phyloP scores from a whole-genome alignment of 305 asterid species.

The Rubia balearica region DNA sequence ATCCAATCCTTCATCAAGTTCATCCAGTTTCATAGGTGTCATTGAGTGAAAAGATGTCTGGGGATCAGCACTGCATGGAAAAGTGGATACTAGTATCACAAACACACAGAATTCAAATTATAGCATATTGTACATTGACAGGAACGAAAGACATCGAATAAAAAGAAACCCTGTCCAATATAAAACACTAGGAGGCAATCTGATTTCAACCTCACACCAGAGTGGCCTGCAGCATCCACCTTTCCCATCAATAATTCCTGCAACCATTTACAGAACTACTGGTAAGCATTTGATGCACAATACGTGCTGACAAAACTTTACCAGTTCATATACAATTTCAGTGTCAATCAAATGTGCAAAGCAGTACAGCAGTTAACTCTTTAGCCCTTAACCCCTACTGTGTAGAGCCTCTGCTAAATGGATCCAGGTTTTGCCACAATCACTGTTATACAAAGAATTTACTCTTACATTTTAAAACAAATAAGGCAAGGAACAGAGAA shows the following conservation, averaged over 20 bases:
- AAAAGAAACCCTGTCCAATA: background rate
- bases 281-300: background rate
- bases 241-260: slow-evolving; percentile 69
- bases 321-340: background rate
- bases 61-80: slow-evolving; percentile 53
- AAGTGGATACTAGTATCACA: slow-evolving; percentile 20
- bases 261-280: slow-evolving; percentile 23
- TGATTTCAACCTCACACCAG: slow-evolving; percentile 49
- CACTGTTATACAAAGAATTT: background rate
- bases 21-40: slow-evolving; percentile 47
- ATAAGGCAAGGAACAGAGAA: slow-evolving; percentile 1
- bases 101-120: background rate
- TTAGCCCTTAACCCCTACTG: no score
- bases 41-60: slow-evolving; percentile 49
- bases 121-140: background rate
- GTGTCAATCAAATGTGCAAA: background rate
- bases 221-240: slow-evolving; percentile 41
- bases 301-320: background rate
- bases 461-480: background rate
- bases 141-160: background rate
- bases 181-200: slow-evolving; percentile 6
- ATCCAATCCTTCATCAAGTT: slow-evolving; percentile 39
- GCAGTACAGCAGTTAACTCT: background rate
- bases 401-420: no score
- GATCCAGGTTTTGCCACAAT: no score